A percentile compares a stretch with the other conserved stretches of the same genome.
Conservation (phyloP, 2,329 filamentous ascomycete species). For the Tolypocladium tropicale region DNA sequence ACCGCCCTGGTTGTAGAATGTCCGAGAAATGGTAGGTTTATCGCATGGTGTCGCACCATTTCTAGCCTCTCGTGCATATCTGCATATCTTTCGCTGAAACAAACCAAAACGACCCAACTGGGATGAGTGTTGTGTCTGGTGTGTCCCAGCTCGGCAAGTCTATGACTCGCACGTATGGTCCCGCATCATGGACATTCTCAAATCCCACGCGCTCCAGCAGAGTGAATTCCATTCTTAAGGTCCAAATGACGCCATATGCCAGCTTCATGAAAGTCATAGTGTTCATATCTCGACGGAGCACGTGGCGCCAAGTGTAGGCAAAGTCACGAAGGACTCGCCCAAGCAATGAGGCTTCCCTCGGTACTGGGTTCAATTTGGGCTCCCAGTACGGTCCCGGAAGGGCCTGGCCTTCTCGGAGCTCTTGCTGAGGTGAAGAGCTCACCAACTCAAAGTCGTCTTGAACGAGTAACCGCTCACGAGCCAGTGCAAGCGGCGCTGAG, state of each 20-base stretch:
- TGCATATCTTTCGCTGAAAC: not conserved
- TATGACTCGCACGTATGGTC: not conserved
- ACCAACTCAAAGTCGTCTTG: not conserved
- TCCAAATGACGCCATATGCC: not conserved
- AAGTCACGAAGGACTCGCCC: not conserved
- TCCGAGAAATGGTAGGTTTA: not conserved
- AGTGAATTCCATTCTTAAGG: not conserved
- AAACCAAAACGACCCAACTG: not conserved
- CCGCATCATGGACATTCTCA: not conserved
- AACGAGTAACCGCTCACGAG: not conserved
- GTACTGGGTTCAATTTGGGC: not conserved
- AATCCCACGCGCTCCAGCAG: not conserved
- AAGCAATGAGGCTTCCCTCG: not conserved
- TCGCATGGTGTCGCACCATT: not conserved
- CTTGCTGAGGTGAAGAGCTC: not conserved
- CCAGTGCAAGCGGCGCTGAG: not conserved
- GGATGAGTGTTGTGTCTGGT: not conserved
- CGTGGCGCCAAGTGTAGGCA: not conserved
- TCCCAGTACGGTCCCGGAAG: not conserved
- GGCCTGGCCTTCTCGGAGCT: not conserved
- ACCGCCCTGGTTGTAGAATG: not conserved
- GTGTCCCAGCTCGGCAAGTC: not conserved
- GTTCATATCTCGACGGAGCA: not conserved
- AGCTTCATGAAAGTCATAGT: not conserved
- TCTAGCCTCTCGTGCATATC: not conserved